Base-by-base conservation (phyloP, 805 yeast species). In the Zygosaccharomyces pseudorouxii region DNA sequence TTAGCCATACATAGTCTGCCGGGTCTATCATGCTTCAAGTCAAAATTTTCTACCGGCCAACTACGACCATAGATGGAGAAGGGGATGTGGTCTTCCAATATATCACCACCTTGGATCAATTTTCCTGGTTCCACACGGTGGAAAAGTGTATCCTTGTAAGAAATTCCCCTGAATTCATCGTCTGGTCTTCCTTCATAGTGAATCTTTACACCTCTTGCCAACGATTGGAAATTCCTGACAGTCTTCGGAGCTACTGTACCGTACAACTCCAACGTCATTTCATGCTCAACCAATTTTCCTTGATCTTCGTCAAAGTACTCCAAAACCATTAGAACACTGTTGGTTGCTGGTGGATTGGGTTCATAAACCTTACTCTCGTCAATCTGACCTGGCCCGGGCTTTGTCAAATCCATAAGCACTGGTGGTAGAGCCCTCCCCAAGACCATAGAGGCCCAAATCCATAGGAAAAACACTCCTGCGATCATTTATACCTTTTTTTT, bases 101-200 rank as follows among this genome's bases (percentile, higher is more conserved):
- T 82, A 67, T 88, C 92, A 53, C 97, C 97, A 49, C 96, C 95
- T 71, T 87, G 95, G 57, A 89, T 77, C 84, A 87, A 81, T 65
- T 86, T 86, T 48, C 76, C 75, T 38, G 79, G 74, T 53, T 86
- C 82, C 44, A 89, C 80, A 52, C 90, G 77, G 69, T 86, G 93
- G 77, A 89, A 85, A 16, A 73, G 67, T 4, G 88, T 77, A 52
- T 75, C 76, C 57, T 74, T 71, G 72, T 84, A 87, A 3, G 78
- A 71, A 14, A 64, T 47, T 5, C 54, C 59, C 27, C 56, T 46
- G 3, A 57, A 53, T 20, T 61, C 55, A 7, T 25, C 28, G 3
- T 57, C 56, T 29, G 70, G 55, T 33, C 55, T 57, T 31, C 71
- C 66, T 25, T 61, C 60, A 27, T 50, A 53, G 11, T 35, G 30